Evolutionary conservation across 768 basidiomycete species (phyloP).

Genomic region (Ephemerocybe angulata): DNA sequence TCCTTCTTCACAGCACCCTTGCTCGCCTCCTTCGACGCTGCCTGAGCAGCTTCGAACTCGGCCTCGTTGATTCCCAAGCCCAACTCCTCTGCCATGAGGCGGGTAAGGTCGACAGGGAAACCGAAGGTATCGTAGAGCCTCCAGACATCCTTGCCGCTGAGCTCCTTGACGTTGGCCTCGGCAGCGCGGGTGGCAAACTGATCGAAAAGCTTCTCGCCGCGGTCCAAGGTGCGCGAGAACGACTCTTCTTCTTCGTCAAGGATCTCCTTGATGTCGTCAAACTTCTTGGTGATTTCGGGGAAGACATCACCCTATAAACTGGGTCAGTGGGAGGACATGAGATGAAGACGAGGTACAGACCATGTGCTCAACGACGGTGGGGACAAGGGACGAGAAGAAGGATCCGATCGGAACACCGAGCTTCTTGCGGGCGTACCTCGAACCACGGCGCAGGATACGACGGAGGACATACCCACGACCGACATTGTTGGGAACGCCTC

Average conservation of each 20-base stretch:
- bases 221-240: constrained; percentile 94
- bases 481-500: constrained; percentile 93
- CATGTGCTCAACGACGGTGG: constrained; percentile 86
- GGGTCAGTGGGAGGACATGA: neutral
- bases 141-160: constrained; percentile 95
- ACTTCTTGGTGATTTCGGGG: constrained; percentile 86
- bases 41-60: constrained; percentile 88
- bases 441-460: constrained; percentile 88
- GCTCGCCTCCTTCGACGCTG: constrained; percentile 86
- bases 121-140: constrained; percentile 96
- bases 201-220: constrained; percentile 94
- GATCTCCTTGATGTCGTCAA: constrained; percentile 87
- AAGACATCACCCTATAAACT: constrained; percentile 69
- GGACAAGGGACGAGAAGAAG: constrained; percentile 92
- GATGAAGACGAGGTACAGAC: constrained; percentile 38
- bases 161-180: constrained; percentile 56
- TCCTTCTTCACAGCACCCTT: constrained; percentile 78
- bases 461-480: constrained; percentile 97
- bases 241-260: constrained; percentile 97
- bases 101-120: constrained; percentile 94
- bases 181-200: constrained; percentile 72
- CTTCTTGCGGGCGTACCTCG: constrained; percentile 95
- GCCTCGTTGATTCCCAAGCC: constrained; percentile 78
- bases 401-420: constrained; percentile 87
- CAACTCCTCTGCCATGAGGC: constrained; percentile 95